Evolutionary conservation across 2,329 filamentous ascomycete species (phyloP).

Genomic region (Sphaerulina populicola): DNA sequence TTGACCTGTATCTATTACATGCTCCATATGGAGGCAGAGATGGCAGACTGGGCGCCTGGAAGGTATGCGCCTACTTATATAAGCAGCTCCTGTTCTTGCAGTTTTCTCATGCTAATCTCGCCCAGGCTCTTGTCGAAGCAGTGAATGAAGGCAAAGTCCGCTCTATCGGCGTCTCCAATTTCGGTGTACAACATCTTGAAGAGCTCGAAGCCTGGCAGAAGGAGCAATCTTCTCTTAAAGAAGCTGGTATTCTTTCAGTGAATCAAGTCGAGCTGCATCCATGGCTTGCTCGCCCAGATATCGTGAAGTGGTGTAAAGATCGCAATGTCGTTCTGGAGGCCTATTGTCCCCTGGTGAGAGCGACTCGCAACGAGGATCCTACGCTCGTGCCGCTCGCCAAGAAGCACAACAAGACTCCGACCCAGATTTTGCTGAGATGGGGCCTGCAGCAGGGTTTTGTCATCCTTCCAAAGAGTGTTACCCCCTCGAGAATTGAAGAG

Average conservation of each 20-base stretch:
- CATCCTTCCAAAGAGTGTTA: conserved; percentile 55
- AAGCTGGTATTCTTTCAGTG: conserved; percentile 65
- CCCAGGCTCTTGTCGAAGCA: conserved; percentile 46
- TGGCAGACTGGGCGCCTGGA: conserved; percentile 45
- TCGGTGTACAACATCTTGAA: conserved; percentile 48
- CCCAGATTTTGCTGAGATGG: conserved; percentile 54
- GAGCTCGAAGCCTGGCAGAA: conserved; percentile 48
- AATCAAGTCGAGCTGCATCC: conserved; percentile 88
- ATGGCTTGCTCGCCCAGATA: conserved; percentile 72
- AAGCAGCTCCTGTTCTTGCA: neutral
- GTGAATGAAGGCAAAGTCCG: conserved; percentile 46
- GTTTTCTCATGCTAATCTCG: neutral
- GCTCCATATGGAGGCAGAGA: conserved; percentile 47
- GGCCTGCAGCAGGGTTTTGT: conserved; percentile 55
- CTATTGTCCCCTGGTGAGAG: conserved; percentile 39
- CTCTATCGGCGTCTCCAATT: conserved; percentile 49
- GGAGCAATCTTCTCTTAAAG: conserved; percentile 37
- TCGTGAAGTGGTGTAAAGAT: conserved; percentile 66
- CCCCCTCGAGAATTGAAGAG: conserved; percentile 41
- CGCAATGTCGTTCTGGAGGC: conserved; percentile 42
- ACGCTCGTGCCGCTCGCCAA: conserved; percentile 44
- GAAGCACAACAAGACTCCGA: conserved; percentile 51
- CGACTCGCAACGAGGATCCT: conserved; percentile 46
- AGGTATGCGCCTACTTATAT: neutral
- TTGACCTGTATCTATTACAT: conserved; percentile 45